Base-by-base conservation (phyloP, 768 basidiomycete species). In the Scleroderma bovista region DNA sequence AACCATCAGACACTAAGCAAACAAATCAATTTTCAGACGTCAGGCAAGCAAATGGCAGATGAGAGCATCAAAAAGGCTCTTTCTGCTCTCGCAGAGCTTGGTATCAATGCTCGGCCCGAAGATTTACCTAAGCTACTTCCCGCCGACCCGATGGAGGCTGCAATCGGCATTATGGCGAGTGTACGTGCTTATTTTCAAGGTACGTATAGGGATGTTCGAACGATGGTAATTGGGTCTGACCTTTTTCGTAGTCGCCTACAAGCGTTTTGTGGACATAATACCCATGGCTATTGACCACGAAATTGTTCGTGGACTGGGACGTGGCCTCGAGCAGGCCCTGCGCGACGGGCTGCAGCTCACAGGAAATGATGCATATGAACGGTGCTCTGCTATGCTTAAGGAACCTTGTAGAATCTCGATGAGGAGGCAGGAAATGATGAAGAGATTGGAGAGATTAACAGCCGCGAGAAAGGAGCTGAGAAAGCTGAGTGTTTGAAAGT, bases 161-260 rank as follows among this genome's bases (percentile, higher is more conserved):
- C 81, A 0, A 55, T 88, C 16, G 56, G 64, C 3, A 84, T 88
- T 57, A 87, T 88, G 84, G 83, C 83, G 0, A 76, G 80, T 48
- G 83, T 86, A 1, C 72, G 83, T 5, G 85, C 81, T 0, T 87
- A 88, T 55, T 88, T 87, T 62, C 83, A 87, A 73, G 86, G 87
- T 84, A 57, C 8, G 57, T 50, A n/a, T 26, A 40, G 32, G 36
- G n/a, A 31, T 24, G 7, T 26, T 11, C 2, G 39, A 26, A 23
- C 45, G 38, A 16, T 45, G 40, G 43, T 32, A 51, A 38, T 41
- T 9, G 4, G 26, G 29, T 19, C 26, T 6, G 19, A 20, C 52
- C 32, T 17, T 13, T 20, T 24, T 34, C 53, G 6, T 49, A 85
- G 76, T 78, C 6, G 65, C 75, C 0, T 75, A 75, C 55, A 75